phyloP scores from a whole-genome alignment of 1,284 basidiomycete genomes.

The Entoloma clypeatum region DNA sequence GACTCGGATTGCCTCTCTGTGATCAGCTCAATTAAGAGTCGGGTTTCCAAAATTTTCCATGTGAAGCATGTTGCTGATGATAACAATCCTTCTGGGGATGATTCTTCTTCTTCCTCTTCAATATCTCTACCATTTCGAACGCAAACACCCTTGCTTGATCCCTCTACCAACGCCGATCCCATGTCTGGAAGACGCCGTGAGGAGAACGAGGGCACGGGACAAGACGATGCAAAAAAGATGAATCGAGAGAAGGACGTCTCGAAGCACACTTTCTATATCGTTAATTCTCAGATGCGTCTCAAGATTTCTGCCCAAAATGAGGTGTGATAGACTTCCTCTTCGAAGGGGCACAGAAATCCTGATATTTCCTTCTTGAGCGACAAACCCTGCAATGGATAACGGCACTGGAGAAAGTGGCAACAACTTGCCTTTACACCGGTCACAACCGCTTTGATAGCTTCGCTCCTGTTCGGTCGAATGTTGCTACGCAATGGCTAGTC shows the following conservation, averaged over 20 bases:
- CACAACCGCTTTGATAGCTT: constrained; percentile 92
- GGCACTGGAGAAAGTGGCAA: constrained; percentile 81
- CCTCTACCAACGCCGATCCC: constrained; percentile 69
- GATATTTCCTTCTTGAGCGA: constrained; percentile 43
- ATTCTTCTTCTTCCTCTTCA: constrained; percentile 31
- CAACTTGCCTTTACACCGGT: constrained; percentile 76
- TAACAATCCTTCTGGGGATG: constrained; percentile 18
- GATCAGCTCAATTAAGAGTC: constrained; percentile 49
- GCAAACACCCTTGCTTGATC: constrained; percentile 61
- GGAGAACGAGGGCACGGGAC: constrained; percentile 17
- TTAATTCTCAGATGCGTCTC: constrained; percentile 87
- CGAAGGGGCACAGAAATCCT: constrained; percentile 1
- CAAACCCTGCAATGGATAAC: constrained; percentile 99
- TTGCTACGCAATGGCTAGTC: constrained; percentile 97
- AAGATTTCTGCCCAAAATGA: constrained; percentile 90
- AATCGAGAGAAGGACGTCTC: constrained; percentile 59
- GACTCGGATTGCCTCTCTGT: constrained; percentile 38
- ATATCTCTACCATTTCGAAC: constrained; percentile 38
- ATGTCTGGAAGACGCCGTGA: constrained; percentile 25
- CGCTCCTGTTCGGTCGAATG: constrained; percentile 90
- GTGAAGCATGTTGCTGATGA: constrained; percentile 21
- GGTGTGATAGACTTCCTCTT: constrained; percentile 34
- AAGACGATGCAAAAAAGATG: constrained; percentile 39
- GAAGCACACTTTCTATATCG: constrained; percentile 92
- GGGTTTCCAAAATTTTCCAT: constrained; percentile 47